Evolutionary conservation across 768 basidiomycete genomes (phyloP).

Genomic region (Imleria badia): DNA sequence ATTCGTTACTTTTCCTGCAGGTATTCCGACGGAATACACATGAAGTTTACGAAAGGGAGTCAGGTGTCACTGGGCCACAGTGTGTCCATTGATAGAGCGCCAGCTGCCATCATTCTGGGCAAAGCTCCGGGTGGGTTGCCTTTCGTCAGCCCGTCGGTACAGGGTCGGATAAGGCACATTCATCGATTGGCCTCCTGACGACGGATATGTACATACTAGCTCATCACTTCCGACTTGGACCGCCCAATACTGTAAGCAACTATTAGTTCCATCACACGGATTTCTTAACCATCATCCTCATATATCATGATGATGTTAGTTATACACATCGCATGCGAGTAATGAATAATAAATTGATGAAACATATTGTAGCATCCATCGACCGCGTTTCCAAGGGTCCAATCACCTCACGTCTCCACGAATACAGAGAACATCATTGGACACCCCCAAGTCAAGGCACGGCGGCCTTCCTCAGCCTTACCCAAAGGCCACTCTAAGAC

Average conservation of each 20-base stretch:
- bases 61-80: no score
- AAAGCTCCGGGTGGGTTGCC: not conserved
- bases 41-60: not conserved
- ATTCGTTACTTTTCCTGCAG: slow-evolving; percentile 8
- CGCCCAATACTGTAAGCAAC: no score
- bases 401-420: not conserved
- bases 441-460: slow-evolving; percentile 5
- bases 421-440: not conserved
- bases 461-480: slow-evolving; percentile 41
- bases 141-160: slow-evolving; percentile 3
- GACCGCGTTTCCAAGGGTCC: not conserved
- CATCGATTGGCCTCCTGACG: not conserved
- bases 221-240: no score
- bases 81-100: slow-evolving; percentile 6
- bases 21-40: slow-evolving; percentile 6
- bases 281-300: not conserved
- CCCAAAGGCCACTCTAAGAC: slow-evolving; percentile 58
- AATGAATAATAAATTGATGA: slow-evolving; percentile 16
- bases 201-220: not conserved
- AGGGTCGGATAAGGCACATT: slow-evolving; percentile 14
- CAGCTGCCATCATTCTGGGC: slow-evolving; percentile 2
- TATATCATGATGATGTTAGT: slow-evolving; percentile 1
- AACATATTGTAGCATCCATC: slow-evolving; percentile 1
- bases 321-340: slow-evolving; percentile 6
- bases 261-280: not conserved